A percentile compares a stretch with the other conserved stretches of the same genome.
Evolutionary conservation across 441 rosid genomes (phyloP).

Genomic region (Lepidium campestre): DNA sequence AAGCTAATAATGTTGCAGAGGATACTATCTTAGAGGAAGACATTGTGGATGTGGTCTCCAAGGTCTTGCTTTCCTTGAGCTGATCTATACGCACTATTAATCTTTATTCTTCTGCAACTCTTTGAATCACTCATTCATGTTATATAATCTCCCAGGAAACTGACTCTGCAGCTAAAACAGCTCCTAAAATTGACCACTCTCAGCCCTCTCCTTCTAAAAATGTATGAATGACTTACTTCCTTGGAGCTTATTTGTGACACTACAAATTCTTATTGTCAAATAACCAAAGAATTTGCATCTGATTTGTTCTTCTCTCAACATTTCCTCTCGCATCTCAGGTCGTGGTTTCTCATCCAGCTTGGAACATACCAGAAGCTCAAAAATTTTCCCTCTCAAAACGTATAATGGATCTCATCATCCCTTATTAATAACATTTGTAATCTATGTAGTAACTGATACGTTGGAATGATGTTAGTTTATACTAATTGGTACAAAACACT

Average conservation of each 20-base stretch:
- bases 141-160: slow-evolving; percentile 26
- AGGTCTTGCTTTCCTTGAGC: not conserved
- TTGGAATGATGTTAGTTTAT: not conserved
- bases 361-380: slow-evolving; percentile 35
- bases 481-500: not conserved
- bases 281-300: not conserved
- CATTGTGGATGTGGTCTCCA: not conserved
- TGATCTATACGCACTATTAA: not conserved
- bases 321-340: slow-evolving; percentile 19
- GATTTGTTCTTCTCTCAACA: not conserved
- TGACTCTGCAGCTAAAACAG: slow-evolving; percentile 27
- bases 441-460: not conserved
- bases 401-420: not conserved
- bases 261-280: not conserved
- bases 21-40: slow-evolving; percentile 38
- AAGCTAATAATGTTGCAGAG: slow-evolving; percentile 28
- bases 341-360: slow-evolving; percentile 26
- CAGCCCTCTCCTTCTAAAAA: slow-evolving; percentile 31
- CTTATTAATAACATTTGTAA: not conserved
- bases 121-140: not conserved
- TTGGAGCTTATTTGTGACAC: not conserved
- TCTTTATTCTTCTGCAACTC: not conserved
- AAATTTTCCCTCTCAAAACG: slow-evolving; percentile 32
- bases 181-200: slow-evolving; percentile 6
- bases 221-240: slow-evolving; percentile 23